Evolutionary conservation across 257 asterid genomes (phyloP).

Genomic region (Petunia secreta): DNA sequence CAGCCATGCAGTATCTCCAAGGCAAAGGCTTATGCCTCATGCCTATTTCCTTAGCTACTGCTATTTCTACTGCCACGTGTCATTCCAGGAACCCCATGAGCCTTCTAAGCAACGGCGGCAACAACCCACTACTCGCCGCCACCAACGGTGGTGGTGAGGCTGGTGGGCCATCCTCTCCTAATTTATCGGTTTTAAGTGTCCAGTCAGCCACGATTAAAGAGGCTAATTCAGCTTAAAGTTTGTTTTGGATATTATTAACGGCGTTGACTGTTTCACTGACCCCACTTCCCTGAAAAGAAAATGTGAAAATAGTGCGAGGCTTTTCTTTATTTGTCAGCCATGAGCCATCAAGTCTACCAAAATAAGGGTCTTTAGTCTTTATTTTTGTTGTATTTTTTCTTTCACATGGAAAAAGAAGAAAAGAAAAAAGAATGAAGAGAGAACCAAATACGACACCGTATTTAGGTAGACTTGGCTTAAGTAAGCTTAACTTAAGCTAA

Average conservation of each 20-base stretch:
- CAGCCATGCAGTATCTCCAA: slow-evolving; percentile 96
- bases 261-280: slow-evolving; percentile 35
- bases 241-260: slow-evolving; percentile 22
- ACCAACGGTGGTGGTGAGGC: slow-evolving; percentile 29
- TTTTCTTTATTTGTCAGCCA: slow-evolving; percentile 1
- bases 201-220: slow-evolving; percentile 71
- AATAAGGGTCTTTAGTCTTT: slow-evolving; percentile 39
- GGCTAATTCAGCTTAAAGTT: slow-evolving; percentile 42
- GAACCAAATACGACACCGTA: slow-evolving; percentile 52
- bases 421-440: neutral
- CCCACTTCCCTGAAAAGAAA: slow-evolving; percentile 17
- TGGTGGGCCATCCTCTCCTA: slow-evolving; percentile 72
- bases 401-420: neutral
- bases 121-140: slow-evolving; percentile 39
- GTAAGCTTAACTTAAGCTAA: slow-evolving; percentile 41
- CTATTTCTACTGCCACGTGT: slow-evolving; percentile 81
- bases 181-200: slow-evolving; percentile 67
- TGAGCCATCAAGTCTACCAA: slow-evolving; percentile 59
- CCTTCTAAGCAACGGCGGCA: slow-evolving; percentile 16
- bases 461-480: slow-evolving; percentile 59
- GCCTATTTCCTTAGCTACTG: slow-evolving; percentile 92
- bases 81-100: slow-evolving; percentile 53
- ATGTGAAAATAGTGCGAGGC: neutral
- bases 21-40: slow-evolving; percentile 94
- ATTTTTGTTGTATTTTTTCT: neutral